A percentile compares a stretch with the other conserved stretches of the same genome.
phyloP scores from a whole-genome alignment of 768 basidiomycete genomes.

The Macrolepiota dolichaula region DNA sequence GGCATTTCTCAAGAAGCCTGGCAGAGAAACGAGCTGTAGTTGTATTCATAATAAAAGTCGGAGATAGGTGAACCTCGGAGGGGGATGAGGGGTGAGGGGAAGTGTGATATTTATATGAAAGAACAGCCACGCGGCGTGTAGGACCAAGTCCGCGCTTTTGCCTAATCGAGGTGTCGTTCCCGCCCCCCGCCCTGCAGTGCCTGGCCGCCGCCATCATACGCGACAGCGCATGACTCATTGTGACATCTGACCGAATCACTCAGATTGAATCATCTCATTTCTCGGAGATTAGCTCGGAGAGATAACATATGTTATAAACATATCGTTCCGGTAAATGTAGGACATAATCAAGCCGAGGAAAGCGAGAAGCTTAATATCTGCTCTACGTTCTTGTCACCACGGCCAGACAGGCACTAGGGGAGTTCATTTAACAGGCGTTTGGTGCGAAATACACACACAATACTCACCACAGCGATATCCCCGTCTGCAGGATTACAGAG shows the following conservation, averaged over 20 bases:
- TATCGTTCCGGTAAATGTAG: too few species aligned
- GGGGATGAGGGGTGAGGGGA: neutral
- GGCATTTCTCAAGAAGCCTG: neutral
- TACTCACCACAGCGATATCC: conserved; percentile 86
- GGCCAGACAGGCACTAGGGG: conserved; percentile 82
- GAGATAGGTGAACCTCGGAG: neutral
- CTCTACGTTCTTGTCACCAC: conserved; percentile 98
- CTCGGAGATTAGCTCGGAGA: too few species aligned
- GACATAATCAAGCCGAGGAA: too few species aligned
- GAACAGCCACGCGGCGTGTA: neutral
- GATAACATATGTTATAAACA: too few species aligned
- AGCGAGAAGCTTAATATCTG: conserved; percentile 94
- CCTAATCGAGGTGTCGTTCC: neutral
- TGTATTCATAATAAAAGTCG: neutral
- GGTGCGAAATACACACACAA: neutral
- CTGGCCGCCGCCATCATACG: neutral
- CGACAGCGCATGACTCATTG: neutral
- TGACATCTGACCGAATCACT: neutral
- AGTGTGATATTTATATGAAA: conserved; percentile 1
- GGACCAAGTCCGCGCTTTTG: neutral
- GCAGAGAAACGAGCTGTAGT: neutral
- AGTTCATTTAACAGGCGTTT: conserved; percentile 9
- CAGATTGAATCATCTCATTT: too few species aligned
- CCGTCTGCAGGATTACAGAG: conserved; percentile 89
- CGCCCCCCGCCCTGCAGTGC: neutral